These are phyloP conservation scores for Sporobolus alterniflorus DNA, from an alignment of 202 grass and related monocot genomes.

Conservation along the genomic window DNA sequence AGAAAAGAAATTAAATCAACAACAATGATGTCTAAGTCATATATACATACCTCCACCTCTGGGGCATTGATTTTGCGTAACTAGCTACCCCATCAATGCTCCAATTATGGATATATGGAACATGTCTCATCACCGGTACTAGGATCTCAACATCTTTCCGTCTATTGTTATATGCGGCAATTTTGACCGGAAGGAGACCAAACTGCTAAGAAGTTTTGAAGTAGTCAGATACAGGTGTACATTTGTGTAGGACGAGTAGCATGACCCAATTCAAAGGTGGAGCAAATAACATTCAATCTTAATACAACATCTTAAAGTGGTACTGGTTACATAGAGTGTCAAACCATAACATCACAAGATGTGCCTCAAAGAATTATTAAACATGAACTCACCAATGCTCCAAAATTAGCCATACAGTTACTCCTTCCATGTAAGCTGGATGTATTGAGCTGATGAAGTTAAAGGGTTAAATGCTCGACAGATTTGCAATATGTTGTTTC, in stretches of 20 bases:
- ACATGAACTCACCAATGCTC: too few species aligned
- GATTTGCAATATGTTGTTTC: too few species aligned
- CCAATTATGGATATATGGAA: constrained; percentile 28
- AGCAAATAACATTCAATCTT: too few species aligned
- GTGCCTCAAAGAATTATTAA: too few species aligned
- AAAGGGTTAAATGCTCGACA: too few species aligned
- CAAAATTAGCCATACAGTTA: not conserved
- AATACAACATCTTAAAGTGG: too few species aligned
- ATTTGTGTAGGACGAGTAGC: too few species aligned
- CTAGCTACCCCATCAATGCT: constrained; percentile 19
- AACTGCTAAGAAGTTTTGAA: constrained; percentile 6
- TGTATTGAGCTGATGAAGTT: too few species aligned
- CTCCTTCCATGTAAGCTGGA: not conserved
- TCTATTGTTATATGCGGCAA: constrained; percentile 19
- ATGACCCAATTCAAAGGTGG: not conserved
- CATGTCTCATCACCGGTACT: constrained; percentile 22
- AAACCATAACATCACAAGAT: too few species aligned
- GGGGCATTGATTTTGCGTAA: too few species aligned
- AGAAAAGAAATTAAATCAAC: not conserved
- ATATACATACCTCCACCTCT: constrained; percentile 9
- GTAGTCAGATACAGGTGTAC: too few species aligned
- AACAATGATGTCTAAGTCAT: not conserved
- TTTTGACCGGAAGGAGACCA: constrained; percentile 36
- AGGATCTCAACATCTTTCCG: constrained; percentile 29
- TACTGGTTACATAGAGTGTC: too few species aligned